Evolutionary conservation across 2,329 filamentous ascomycete species (phyloP).

Genomic region (Sarocladium kiliense): DNA sequence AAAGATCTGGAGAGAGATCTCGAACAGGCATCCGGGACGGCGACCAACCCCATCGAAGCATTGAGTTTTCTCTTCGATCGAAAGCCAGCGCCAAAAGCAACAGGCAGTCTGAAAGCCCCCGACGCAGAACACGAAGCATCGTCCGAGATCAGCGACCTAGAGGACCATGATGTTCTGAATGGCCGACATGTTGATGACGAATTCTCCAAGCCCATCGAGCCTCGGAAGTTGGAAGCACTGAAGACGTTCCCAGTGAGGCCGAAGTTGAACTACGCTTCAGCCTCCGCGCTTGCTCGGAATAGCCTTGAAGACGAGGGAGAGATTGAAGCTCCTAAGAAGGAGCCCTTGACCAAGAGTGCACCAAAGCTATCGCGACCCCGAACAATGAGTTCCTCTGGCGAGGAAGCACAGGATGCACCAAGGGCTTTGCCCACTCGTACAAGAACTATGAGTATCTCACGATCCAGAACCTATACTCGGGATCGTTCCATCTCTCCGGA

Average conservation of each 20-base stretch:
- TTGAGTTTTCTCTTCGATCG: neutral
- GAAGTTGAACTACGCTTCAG: constrained; percentile 14
- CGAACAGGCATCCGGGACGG: constrained; percentile 9
- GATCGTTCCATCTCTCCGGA: neutral
- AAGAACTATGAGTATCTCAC: neutral
- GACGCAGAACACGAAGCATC: constrained; percentile 16
- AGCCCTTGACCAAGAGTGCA: neutral
- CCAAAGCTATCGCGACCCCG: constrained; percentile 1
- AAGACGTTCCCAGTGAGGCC: constrained; percentile 21
- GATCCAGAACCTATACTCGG: neutral
- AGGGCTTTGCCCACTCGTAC: neutral
- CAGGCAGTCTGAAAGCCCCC: neutral
- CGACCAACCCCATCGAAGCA: neutral
- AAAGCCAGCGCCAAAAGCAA: neutral
- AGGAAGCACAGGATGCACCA: neutral
- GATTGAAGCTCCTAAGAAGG: neutral
- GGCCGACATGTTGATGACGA: constrained; percentile 17
- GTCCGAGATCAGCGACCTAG: constrained; percentile 49
- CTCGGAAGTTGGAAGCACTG: constrained; percentile 14
- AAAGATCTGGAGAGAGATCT: neutral
- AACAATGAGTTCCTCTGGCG: neutral
- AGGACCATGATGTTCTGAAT: constrained; percentile 33
- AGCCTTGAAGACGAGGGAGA: neutral
- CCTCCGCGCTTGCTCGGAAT: neutral
- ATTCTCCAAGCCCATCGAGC: constrained; percentile 16